Percentiles rank a stretch among this genome's conserved stretches.
Evolutionary conservation across 78 protist genomes (phyloP).

Genomic region (Dictyostelium brefeldianum): DNA sequence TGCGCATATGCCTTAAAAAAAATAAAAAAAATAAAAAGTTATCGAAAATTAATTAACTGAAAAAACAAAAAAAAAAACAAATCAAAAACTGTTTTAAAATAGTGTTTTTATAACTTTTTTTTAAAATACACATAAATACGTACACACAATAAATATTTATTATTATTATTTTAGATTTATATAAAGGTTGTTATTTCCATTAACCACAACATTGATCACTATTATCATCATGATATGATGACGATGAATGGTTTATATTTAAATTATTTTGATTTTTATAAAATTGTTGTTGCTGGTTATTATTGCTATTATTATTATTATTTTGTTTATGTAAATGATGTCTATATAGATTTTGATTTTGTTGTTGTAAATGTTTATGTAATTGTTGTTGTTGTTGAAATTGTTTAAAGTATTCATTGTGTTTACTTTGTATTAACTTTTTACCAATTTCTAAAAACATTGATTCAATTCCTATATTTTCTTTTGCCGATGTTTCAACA

Average conservation of each 20-base stretch:
- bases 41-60: no score
- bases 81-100: no score
- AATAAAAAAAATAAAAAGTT: no score
- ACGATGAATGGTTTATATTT: not conserved
- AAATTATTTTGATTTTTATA: slow-evolving; percentile 2
- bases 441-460: slow-evolving; percentile 73
- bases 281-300: not conserved
- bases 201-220: slow-evolving; percentile 46
- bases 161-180: no score
- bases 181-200: no score
- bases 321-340: slow-evolving; percentile 1
- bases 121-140: no score
- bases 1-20: no score
- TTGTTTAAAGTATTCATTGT: slow-evolving; percentile 14
- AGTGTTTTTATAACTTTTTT: no score
- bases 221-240: slow-evolving; percentile 23
- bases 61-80: no score
- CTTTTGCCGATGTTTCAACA: slow-evolving; percentile 62
- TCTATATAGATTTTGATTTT: slow-evolving; percentile 17
- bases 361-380: slow-evolving; percentile 35
- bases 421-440: slow-evolving; percentile 18
- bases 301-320: not conserved
- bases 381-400: slow-evolving; percentile 21
- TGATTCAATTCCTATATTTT: slow-evolving; percentile 25
- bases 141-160: no score